Evolutionary conservation across 2,329 filamentous ascomycete genomes (phyloP), one percentile per base, ranked within the genome.

Genomic region (Aspergillus hiratsukae): DNA sequence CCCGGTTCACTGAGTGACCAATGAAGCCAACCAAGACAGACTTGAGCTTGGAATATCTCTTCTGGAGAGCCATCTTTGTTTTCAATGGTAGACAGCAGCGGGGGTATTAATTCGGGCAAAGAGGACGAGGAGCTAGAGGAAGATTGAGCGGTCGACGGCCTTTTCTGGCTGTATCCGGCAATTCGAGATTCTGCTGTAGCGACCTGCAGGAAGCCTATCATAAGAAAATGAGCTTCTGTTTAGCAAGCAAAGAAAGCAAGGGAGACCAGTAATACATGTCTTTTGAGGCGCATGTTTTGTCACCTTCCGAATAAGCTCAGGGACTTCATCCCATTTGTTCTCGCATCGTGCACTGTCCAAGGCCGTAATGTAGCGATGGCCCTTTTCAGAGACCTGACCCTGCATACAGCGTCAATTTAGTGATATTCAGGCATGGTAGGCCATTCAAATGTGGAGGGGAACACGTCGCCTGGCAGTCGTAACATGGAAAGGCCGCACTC

Each of bases 291-390:
- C 90, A 82, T 99, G 93, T 75, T 99, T 97, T 69, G 88, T 89
- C 68, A 97, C 83, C 76, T 99, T 99, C 72, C 93, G 86, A 67
- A 94, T 87, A 61, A 96, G 83, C 77, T 97, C 93, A 27, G 90
- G 90, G 29, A 97, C 83, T 29, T 89, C 85, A 64, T 86, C 81
- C 94, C 94, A 99, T 72, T 87, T 87, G 52, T 89, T 91, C 68
- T 93, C 87, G 75, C 91, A 96, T 69, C 94, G 88, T 63, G 91
- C 91, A 65, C 87, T 83, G 73, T 97, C 90, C 69, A 99, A 84
- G 75, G 86, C 85, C 71, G 84, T 82, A 64, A 96, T 83, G 75
- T 97, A 97, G 71, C 87, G 85, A 65, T 83, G 83, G 60, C 87
- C 92, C 79, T 99, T 99, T 63, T 83, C 81, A 76, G 85, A 80